Evolutionary conservation across 169 alveolate genomes (phyloP).

Genomic region (Cryptosporidium ryanae): DNA sequence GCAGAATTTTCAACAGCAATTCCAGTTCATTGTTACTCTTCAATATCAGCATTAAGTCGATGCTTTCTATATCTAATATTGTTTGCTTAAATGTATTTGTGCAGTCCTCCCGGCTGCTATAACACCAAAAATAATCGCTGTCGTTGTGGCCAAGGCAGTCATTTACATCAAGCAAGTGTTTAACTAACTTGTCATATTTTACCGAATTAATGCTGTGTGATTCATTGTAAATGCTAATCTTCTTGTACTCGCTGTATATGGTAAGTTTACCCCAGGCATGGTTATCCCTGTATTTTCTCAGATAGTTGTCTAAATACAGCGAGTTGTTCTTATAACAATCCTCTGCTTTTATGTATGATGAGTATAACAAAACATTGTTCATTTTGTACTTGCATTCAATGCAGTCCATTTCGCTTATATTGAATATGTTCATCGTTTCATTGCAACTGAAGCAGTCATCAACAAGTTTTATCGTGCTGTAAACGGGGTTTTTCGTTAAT

Average conservation of each 20-base stretch:
- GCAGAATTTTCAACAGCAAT: constrained; percentile 21
- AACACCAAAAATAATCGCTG: neutral
- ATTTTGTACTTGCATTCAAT: constrained; percentile 26
- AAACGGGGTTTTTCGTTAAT: constrained; percentile 14
- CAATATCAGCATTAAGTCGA: neutral
- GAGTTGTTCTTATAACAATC: neutral
- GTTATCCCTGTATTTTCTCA: neutral
- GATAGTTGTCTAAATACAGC: neutral
- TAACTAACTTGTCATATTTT: constrained; percentile 9
- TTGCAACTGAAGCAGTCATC: constrained; percentile 15
- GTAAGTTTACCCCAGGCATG: no score
- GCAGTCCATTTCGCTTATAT: neutral
- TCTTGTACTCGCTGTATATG: constrained; percentile 9
- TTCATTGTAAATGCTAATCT: constrained; percentile 17
- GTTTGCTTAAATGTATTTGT: constrained; percentile 7
- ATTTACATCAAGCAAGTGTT: constrained; percentile 5
- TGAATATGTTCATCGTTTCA: neutral
- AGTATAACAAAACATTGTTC: neutral
- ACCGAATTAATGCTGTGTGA: neutral
- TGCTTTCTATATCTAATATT: neutral
- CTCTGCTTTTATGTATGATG: constrained; percentile 15
- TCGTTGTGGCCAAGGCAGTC: neutral
- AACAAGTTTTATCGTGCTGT: constrained; percentile 6
- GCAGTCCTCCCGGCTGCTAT: neutral
- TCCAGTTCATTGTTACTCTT: neutral